Evolutionary conservation across 1,284 basidiomycete species (phyloP).

Genomic region (Naganishia sp.): DNA sequence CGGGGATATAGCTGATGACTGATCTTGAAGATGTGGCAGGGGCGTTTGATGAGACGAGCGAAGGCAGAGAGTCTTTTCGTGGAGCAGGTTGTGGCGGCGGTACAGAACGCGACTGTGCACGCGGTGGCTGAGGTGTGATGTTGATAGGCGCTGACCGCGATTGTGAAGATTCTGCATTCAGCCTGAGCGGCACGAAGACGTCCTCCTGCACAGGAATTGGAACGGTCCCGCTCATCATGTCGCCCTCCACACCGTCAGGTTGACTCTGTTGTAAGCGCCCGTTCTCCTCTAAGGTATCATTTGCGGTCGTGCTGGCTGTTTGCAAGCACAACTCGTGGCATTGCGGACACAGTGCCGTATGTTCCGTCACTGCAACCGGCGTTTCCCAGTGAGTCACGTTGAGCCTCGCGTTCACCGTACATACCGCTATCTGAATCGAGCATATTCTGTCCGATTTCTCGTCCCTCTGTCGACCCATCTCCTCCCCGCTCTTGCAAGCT

Average conservation of each 20-base stretch:
- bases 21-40: neutral
- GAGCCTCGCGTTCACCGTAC: neutral
- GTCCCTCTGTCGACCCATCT: neutral
- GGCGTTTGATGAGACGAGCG: neutral
- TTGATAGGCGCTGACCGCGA: neutral
- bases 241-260: neutral
- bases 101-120: neutral
- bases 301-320: neutral
- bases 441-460: neutral
- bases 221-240: neutral
- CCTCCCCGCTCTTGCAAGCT: neutral
- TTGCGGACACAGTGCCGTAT: conserved; percentile 6
- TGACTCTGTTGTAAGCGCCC: neutral
- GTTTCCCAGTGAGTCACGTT: neutral
- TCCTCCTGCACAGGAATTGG: neutral
- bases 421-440: neutral
- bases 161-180: neutral
- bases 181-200: neutral
- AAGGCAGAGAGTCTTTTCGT: neutral
- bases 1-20: neutral
- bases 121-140: neutral
- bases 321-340: conserved; percentile 4
- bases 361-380: neutral
- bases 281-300: neutral
- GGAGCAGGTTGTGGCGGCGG: neutral